Base-by-base conservation (phyloP, 2,329 filamentous ascomycete genomes). In the Dothideomycetes sp. region DNA sequence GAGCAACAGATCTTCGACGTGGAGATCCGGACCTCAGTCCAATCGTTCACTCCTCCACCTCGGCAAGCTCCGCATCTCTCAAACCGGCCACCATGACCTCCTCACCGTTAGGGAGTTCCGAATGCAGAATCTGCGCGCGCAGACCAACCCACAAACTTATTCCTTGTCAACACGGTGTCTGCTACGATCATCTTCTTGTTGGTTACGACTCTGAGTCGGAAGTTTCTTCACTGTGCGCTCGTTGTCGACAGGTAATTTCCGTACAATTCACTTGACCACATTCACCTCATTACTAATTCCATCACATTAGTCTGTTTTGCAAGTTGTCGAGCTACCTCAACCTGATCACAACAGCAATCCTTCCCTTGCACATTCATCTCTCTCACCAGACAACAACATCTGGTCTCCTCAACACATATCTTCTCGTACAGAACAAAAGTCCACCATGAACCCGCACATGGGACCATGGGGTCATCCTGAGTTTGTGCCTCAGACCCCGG, bases 131-230 rank as follows among this genome's bases (percentile, higher is more conserved):
- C 4, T 45, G 43, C 15, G 27, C 14, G 9, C 8, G 2, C 8
- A n/a, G 10, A 4, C 43, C 43, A 7, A 37, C 12, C 8, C 37
- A 42, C 31, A 9, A 9, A 16, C 24, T 45, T n/a, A 8, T 18
- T 3, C 43, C 43, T n/a, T 45, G 43, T 18, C 19, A 27, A 9
- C 43, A 45, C 34, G 37, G 19, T 7, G 24, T 45, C 29, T 45
- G 43, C 40, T 37, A 45, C 24, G 37, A 43, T 14, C 43, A 45
- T 34, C 32, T 35, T 19, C 17, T 37, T 8, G 37, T 16, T 7
- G 33, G 33, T 2, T 30, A 38, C 9, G 36, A 37, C 17, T 36
- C 34, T 10, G 41, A 37, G 19, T 37, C 34, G n/a, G 10, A 15
- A 10, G 5, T 19, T 19, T 3, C 31, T 31, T 29, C 30, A 29